Base-by-base conservation (phyloP, 2,329 filamentous ascomycete genomes). In the Biscogniauxia mediterranea region DNA sequence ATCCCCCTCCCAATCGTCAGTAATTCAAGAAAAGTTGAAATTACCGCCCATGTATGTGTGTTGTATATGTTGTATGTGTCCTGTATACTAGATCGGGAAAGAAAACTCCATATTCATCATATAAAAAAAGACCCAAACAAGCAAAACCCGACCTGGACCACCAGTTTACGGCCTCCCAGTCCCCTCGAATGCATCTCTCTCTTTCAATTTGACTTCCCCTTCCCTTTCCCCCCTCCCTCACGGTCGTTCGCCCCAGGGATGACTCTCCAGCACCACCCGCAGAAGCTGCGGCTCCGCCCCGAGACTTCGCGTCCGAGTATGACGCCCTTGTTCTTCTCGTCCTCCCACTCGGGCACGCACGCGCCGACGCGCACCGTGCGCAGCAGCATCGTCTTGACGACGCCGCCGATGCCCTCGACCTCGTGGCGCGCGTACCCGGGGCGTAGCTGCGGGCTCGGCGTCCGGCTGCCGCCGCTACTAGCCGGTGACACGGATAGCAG, bases 321-420 rank as follows among this genome's bases (percentile, higher is more conserved):
- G 60, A 83, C 81, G 4, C 86, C 86, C 7, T 83, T 81, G 42
- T 83, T 83, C 59, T 85, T 83, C 76, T 96, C 92, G 71, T 94
- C 92, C 66, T 91, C 90, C 78, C 89, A 93, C 73, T 97, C 92
- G 64, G 90, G 89, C 13, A 97, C 94, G 64, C 89, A 92, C 4
- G 89, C 90, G 0, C 93, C 94, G 0, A 97, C 88, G 62, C 84
- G 85, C 5, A 96, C 86, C 78, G 92, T 89, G 70, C 89, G 89
- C 69, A 95, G 91, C n/a, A 90, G 82, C 77, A 94, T 96, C 63
- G 89, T 90, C 81, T 96, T 96, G 57, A 97, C 86, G 15, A 90
- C 85, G 0, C 93, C 93, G 11, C 93, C 93, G 52, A 97, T 91
- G 1, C 93, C 93, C 71, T 96, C 92, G 62, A 97, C 91, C 76